Evolutionary conservation across 164 flowering plant genomes (phyloP).

Genomic region (Cinnamomum chago): DNA sequence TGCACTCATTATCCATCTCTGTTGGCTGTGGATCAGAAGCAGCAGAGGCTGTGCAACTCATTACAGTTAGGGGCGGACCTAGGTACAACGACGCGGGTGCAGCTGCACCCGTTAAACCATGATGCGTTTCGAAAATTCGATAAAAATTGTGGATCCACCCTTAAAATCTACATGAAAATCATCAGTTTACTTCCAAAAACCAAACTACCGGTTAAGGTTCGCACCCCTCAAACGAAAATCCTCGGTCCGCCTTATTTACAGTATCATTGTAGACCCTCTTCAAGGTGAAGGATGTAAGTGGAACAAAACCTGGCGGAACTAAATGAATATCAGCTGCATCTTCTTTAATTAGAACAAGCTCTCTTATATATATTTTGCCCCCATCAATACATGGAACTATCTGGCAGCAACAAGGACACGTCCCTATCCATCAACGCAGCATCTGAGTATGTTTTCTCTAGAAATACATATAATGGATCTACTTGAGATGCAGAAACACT

Average conservation of each 20-base stretch:
- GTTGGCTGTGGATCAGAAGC: constrained; percentile 19
- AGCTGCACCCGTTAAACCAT: no score
- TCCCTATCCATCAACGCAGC: constrained; percentile 3
- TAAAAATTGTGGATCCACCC: no score
- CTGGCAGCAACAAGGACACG: not conserved
- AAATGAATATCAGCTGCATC: constrained; percentile 13
- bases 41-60: constrained; percentile 15
- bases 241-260: no score
- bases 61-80: no score
- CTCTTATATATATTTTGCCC: constrained; percentile 5
- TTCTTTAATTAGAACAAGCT: constrained; percentile 7
- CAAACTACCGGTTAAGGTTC: no score
- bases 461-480: not conserved
- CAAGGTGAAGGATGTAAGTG: constrained; percentile 51
- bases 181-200: no score
- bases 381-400: constrained; percentile 7
- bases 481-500: not conserved
- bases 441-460: not conserved
- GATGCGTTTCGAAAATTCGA: no score
- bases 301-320: constrained; percentile 56
- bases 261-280: constrained; percentile 32
- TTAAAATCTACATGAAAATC: no score
- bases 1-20: constrained; percentile 13
- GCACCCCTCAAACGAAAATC: no score
- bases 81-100: no score